Evolutionary conservation across 2,329 filamentous ascomycete genomes (phyloP), one percentile per base, ranked within the genome.

Genomic region (Venturia pyrina): DNA sequence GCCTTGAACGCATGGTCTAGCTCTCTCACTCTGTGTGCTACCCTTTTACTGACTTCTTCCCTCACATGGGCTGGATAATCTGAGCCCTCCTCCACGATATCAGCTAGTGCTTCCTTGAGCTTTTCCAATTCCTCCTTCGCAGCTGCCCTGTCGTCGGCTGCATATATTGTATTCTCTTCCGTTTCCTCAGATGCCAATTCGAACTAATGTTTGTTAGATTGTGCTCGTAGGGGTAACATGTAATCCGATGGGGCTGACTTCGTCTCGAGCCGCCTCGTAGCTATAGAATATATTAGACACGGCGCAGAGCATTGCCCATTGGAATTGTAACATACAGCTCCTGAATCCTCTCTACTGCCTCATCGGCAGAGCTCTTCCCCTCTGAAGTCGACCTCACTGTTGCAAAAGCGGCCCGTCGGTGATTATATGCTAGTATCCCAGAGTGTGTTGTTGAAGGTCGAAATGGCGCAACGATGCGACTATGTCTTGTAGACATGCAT

Each of bases 91-190:
- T 77, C 76, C 5, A 83, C 68, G 1, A 79, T 75, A 21, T 72
- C 72, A 44, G 75, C 73, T 67, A 81, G 85, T 13, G 77, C 80
- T 62, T 78, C 76, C 67, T 82, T 74, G 65, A 85, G 74, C 68
- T 75, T 77, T 50, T 78, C 77, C 65, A 85, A 69, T 69, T 83
- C 83, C 70, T 83, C 81, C 13, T 79, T 71, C 41, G 83, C 82
- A 32, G 82, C 82, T 21, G 78, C 79, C 5, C 83, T 75, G 68
- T 85, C 82, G 34, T 82, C 82, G 21, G 79, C 76, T 1, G 83
- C 83, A 72, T 85, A 85, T 41, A 83, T 79, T 13, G 81, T 82
- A 66, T 80, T 79, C 73, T 82, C 83, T 68, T 80, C 77, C 21
- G 79, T 82, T 70, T 82, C 80, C 67, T 83, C 81, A 65, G 77